Conservation (phyloP, 2,329 filamentous ascomycete species). For the Ustulina deusta region DNA sequence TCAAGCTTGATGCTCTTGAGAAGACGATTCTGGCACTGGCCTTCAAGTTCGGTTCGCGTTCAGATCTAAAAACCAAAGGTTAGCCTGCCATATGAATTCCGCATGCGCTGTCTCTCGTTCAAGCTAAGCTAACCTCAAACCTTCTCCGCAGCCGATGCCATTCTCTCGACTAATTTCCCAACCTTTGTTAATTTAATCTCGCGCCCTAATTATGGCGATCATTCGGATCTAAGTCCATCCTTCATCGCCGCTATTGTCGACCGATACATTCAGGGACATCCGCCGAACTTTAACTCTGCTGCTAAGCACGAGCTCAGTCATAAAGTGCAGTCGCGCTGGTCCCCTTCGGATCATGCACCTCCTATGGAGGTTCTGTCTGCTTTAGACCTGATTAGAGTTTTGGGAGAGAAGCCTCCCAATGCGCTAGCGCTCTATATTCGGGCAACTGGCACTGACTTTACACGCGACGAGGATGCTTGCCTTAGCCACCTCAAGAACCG, state of each 20-base stretch:
- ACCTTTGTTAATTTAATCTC: slow-evolving; percentile 83
- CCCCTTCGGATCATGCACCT: slow-evolving; percentile 71
- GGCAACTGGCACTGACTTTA: slow-evolving; percentile 78
- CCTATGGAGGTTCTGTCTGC: slow-evolving; percentile 78
- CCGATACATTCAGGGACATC: slow-evolving; percentile 86
- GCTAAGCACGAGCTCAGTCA: slow-evolving; percentile 76
- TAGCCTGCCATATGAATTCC: slow-evolving; percentile 45
- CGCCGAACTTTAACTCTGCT: slow-evolving; percentile 84
- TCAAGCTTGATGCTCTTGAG: slow-evolving; percentile 88
- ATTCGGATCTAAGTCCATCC: slow-evolving; percentile 73
- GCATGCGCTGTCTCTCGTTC: not conserved
- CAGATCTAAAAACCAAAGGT: slow-evolving; percentile 93
- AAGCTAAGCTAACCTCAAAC: slow-evolving; percentile 18
- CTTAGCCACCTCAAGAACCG: slow-evolving; percentile 65
- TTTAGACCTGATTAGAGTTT: slow-evolving; percentile 74
- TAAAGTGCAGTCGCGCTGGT: slow-evolving; percentile 76
- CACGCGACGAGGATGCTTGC: slow-evolving; percentile 78
- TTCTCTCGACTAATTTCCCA: slow-evolving; percentile 82
- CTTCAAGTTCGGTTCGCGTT: slow-evolving; percentile 83
- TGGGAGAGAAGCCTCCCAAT: slow-evolving; percentile 69
- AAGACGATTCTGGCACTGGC: slow-evolving; percentile 90
- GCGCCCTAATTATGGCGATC: slow-evolving; percentile 70
- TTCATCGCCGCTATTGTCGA: slow-evolving; percentile 87
- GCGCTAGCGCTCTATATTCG: slow-evolving; percentile 76
- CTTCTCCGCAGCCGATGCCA: slow-evolving; percentile 78